These are phyloP conservation scores for Fusarium tanahbumbuense DNA, from an alignment of 2,329 filamentous ascomycete genomes.

Conservation along the genomic window DNA sequence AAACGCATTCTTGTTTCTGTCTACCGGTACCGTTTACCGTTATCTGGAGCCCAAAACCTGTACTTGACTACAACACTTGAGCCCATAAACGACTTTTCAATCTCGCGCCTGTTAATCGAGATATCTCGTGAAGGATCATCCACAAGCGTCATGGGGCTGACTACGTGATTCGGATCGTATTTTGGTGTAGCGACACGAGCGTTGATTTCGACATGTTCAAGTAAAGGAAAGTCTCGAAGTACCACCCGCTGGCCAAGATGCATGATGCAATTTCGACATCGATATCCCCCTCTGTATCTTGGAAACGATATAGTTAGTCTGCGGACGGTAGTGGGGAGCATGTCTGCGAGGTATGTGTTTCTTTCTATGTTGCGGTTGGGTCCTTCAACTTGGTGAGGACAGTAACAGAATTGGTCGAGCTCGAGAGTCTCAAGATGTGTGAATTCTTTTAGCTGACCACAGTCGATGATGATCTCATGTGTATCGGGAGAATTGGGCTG, in stretches of 20 bases:
- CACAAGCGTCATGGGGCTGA: background rate
- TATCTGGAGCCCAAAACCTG: background rate
- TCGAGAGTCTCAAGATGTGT: background rate
- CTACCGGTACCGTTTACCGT: background rate
- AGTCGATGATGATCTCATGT: background rate
- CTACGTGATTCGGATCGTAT: background rate
- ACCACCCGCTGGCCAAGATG: background rate
- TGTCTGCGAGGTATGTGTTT: background rate
- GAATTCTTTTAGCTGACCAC: background rate
- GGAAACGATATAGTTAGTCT: background rate
- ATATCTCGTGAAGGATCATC: background rate
- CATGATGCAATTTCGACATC: background rate
- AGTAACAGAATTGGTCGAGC: background rate
- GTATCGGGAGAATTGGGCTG: too few species aligned
- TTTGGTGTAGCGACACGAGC: background rate
- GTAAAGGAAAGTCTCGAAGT: background rate
- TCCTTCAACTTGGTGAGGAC: background rate
- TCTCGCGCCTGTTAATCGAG: too few species aligned
- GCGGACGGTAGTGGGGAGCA: background rate
- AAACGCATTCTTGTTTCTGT: background rate
- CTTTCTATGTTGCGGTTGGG: rapidly evolving
- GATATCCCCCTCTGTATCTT: background rate
- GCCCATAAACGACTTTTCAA: background rate
- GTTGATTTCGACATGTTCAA: background rate
- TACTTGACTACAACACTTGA: background rate